These are phyloP conservation scores for Pneumocystis murina DNA, from an alignment of 1,139 yeast species.

Conservation along the genomic window DNA sequence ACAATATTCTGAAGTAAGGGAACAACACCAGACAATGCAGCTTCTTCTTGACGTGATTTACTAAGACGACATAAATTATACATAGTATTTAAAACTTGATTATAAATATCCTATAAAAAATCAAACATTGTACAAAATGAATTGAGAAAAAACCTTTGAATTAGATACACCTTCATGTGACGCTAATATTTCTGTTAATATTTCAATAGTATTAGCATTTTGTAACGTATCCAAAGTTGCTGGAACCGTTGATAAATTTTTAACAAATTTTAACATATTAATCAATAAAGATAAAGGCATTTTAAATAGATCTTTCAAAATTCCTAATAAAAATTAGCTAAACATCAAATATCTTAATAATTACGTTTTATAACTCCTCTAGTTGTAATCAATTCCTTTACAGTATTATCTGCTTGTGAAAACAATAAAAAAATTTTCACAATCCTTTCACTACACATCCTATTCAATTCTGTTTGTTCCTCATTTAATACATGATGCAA, in stretches of 20 bases:
- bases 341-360: background rate
- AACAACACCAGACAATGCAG: slow-evolving; percentile 40
- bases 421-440: slow-evolving; percentile 21
- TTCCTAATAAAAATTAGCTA: slow-evolving; percentile 2
- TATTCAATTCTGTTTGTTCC: slow-evolving; percentile 1
- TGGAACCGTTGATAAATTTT: slow-evolving; percentile 21
- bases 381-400: slow-evolving; percentile 19
- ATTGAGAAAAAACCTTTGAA: slow-evolving; percentile 1
- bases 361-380: slow-evolving; percentile 12
- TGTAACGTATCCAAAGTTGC: slow-evolving; percentile 19
- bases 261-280: slow-evolving; percentile 21
- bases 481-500: slow-evolving; percentile 23
- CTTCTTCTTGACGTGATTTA: slow-evolving; percentile 36
- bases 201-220: slow-evolving; percentile 22
- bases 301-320: slow-evolving; percentile 16
- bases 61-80: slow-evolving; percentile 45
- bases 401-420: slow-evolving; percentile 24
- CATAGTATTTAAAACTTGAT: slow-evolving; percentile 25
- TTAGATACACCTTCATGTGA: slow-evolving; percentile 5
- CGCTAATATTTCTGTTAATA: slow-evolving; percentile 17
- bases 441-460: slow-evolving; percentile 14
- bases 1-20: slow-evolving; percentile 37
- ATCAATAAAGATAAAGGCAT: slow-evolving; percentile 15
- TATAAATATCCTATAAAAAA: slow-evolving; percentile 15
- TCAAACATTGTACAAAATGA: slow-evolving; percentile 3